A percentile compares a stretch with the other conserved stretches of the same genome.
These are phyloP conservation scores for Triglochin maritima DNA, from an alignment of 106 monocot genomes.

Conservation along the genomic window DNA sequence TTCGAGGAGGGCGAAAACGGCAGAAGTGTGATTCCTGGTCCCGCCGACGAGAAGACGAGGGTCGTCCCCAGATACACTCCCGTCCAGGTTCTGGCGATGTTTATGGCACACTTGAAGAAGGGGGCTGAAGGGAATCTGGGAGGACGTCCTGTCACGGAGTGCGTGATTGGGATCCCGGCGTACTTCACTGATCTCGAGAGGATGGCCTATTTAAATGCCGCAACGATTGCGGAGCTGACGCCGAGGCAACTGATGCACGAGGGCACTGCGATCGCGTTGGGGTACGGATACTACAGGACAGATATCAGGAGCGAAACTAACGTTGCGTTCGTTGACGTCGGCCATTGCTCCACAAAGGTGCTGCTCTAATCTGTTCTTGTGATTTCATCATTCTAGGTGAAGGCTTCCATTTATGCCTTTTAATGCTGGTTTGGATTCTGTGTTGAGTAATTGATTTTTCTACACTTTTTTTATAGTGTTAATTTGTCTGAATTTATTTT, in stretches of 20 bases:
- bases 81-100: conserved; percentile 11
- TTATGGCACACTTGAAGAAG: conserved; percentile 22
- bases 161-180: conserved; percentile 64
- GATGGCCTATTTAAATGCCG: conserved; percentile 56
- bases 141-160: conserved; percentile 25
- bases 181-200: conserved; percentile 65
- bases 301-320: conserved; percentile 10
- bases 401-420: no score
- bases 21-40: neutral
- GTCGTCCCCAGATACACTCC: neutral
- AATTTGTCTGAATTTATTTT: no score
- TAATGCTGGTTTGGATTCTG: no score
- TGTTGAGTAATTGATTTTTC: no score
- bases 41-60: neutral
- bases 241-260: conserved; percentile 67
- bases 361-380: no score
- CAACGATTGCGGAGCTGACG: conserved; percentile 56
- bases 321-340: conserved; percentile 61
- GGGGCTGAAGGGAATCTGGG: conserved; percentile 42
- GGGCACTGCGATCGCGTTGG: conserved; percentile 54
- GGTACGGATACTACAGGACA: conserved; percentile 59
- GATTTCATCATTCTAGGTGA: no score
- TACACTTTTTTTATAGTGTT: no score
- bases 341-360: conserved; percentile 86
- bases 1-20: neutral